Conservation (phyloP, 805 yeast species). For the Cyberlindnera americana region DNA sequence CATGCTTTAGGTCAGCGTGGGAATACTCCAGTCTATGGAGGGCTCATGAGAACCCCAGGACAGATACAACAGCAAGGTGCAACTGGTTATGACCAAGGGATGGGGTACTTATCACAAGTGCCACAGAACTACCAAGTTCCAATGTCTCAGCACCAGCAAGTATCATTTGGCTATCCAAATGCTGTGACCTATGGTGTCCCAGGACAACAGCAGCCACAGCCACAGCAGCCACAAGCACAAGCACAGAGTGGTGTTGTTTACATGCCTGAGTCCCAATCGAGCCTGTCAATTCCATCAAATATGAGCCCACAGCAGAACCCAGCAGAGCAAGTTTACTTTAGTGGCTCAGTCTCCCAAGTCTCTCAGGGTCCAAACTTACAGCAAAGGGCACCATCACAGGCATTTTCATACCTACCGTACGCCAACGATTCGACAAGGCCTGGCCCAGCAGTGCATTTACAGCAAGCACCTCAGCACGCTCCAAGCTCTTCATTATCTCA, state of each 20-base stretch:
- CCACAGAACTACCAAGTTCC: not conserved
- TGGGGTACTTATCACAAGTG: not conserved
- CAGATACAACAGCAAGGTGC: not conserved
- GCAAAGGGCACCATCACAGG: not conserved
- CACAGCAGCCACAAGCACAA: not conserved
- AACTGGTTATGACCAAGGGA: not conserved
- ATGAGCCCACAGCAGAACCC: not conserved
- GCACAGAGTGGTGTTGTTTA: not conserved
- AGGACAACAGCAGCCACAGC: not conserved
- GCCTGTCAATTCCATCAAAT: not conserved
- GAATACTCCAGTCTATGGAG: not conserved
- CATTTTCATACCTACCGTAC: not conserved
- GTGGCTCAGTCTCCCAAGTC: not conserved
- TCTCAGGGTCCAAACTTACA: not conserved
- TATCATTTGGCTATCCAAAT: constrained; percentile 1
- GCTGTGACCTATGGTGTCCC: not conserved
- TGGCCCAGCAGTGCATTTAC: not conserved
- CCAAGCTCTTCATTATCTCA: not conserved
- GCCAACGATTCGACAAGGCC: not conserved
- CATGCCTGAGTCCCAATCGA: not conserved
- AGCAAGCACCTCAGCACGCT: not conserved
- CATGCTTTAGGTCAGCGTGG: not conserved
- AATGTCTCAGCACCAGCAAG: not conserved
- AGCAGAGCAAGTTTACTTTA: constrained; percentile 1
- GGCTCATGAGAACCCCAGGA: constrained; percentile 1